These are phyloP conservation scores for Wickerhamiella galacta DNA, from an alignment of 805 yeast genomes.

Conservation along the genomic window DNA sequence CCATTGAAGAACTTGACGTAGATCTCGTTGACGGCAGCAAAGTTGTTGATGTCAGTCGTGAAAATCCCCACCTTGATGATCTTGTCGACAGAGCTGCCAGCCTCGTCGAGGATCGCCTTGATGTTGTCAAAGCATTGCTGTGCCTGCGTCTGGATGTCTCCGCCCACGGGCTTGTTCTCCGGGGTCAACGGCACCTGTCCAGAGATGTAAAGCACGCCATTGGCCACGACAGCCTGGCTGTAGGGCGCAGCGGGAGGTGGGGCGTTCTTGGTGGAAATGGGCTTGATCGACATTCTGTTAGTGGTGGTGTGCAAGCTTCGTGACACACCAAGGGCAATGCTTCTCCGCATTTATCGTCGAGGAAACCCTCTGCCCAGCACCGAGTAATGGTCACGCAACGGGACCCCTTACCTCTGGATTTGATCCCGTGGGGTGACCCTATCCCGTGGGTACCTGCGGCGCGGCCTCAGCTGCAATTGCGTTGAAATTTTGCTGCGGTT, in stretches of 20 bases:
- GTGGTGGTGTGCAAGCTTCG: too few species aligned
- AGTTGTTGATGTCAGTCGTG: conserved; percentile 78
- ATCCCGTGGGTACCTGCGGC: too few species aligned
- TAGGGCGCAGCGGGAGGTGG: conserved; percentile 97
- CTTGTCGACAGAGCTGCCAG: conserved; percentile 69
- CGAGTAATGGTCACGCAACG: too few species aligned
- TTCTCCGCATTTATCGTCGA: too few species aligned
- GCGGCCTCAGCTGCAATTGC: too few species aligned
- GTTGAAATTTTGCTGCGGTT: too few species aligned
- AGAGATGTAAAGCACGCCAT: conserved; percentile 74
- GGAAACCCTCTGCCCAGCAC: too few species aligned
- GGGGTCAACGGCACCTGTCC: conserved; percentile 91
- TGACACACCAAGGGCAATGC: too few species aligned
- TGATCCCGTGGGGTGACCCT: too few species aligned
- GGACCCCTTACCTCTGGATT: too few species aligned
- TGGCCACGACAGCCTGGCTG: conserved; percentile 88
- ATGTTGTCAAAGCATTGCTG: conserved; percentile 27
- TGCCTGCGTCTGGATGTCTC: conserved; percentile 37
- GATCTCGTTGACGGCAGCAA: conserved; percentile 70
- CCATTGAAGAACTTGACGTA: conserved; percentile 35
- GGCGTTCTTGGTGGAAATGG: conserved; percentile 39
- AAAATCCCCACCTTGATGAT: conserved; percentile 80
- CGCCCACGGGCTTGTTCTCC: conserved; percentile 60
- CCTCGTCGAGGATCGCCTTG: conserved; percentile 55
- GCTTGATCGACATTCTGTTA: conserved; percentile 13